phyloP scores from a whole-genome alignment of 2,329 filamentous ascomycete genomes.

The Pleurostoma richardsiae region DNA sequence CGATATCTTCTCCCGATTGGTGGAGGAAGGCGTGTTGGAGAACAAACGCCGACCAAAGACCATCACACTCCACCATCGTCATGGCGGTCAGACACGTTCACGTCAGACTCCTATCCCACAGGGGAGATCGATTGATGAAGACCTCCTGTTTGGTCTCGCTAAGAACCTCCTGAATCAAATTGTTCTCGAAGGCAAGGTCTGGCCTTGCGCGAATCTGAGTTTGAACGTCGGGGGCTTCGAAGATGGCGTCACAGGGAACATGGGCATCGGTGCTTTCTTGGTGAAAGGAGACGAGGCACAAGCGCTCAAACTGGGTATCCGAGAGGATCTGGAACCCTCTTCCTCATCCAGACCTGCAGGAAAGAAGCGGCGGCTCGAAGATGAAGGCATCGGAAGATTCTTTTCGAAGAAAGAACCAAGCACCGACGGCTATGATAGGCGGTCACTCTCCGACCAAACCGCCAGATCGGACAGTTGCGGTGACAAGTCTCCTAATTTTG shows the following conservation, averaged over 20 bases:
- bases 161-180: slow-evolving; percentile 74
- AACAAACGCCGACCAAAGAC: slow-evolving; percentile 82
- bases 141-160: slow-evolving; percentile 67
- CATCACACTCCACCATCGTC: slow-evolving; percentile 78
- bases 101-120: slow-evolving; percentile 72
- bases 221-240: slow-evolving; percentile 90
- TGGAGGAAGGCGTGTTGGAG: slow-evolving; percentile 86
- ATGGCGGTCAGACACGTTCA: slow-evolving; percentile 68
- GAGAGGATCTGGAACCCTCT: slow-evolving; percentile 17
- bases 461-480: slow-evolving; percentile 14
- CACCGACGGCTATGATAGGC: slow-evolving; percentile 13
- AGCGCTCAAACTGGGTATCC: slow-evolving; percentile 34
- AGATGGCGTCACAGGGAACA: slow-evolving; percentile 77
- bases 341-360: slow-evolving; percentile 23
- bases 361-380: slow-evolving; percentile 42
- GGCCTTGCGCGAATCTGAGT: slow-evolving; percentile 89
- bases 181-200: slow-evolving; percentile 70
- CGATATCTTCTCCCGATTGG: slow-evolving; percentile 83
- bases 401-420: slow-evolving; percentile 33
- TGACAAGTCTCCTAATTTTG: slow-evolving; percentile 12
- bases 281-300: slow-evolving; percentile 66
- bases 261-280: slow-evolving; percentile 82
- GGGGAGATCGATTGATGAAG: slow-evolving; percentile 68
- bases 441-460: slow-evolving; percentile 21
- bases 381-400: slow-evolving; percentile 51